Conservation (phyloP, 2,329 filamentous ascomycete genomes). For the Aureobasidium sp. region DNA sequence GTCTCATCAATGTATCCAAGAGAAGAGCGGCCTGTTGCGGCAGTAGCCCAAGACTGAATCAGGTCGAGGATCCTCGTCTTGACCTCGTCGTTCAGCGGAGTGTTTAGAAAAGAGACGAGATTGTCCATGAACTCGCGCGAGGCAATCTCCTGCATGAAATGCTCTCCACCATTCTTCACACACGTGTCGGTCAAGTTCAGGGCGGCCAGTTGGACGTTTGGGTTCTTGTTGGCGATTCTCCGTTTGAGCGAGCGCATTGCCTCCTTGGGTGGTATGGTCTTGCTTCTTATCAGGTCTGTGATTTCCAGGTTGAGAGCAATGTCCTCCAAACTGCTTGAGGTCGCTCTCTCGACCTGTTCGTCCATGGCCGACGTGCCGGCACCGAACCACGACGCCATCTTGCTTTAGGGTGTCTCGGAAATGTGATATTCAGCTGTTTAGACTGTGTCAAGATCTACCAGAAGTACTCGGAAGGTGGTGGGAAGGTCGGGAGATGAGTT, state of each 20-base stretch:
- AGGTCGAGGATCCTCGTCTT: conserved; percentile 85
- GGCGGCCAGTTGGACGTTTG: conserved; percentile 92
- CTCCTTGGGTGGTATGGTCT: conserved; percentile 94
- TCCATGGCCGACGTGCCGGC: conserved; percentile 86
- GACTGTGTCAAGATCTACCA: neutral
- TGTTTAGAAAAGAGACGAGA: conserved; percentile 78
- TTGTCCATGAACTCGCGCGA: conserved; percentile 99
- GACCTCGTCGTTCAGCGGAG: conserved; percentile 76
- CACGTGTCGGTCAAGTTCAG: conserved; percentile 95
- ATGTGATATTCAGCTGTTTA: neutral
- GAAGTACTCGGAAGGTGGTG: neutral
- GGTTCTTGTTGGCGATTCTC: conserved; percentile 94
- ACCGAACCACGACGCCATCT: conserved; percentile 93
- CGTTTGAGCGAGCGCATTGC: conserved; percentile 94
- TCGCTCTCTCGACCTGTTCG: conserved; percentile 94
- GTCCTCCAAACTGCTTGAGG: conserved; percentile 93
- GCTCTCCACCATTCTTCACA: conserved; percentile 93
- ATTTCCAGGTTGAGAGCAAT: conserved; percentile 97
- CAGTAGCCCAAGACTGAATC: conserved; percentile 87
- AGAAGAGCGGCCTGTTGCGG: conserved; percentile 76
- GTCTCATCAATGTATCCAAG: conserved; percentile 82
- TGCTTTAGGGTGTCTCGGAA: conserved; percentile 33
- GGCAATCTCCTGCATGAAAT: conserved; percentile 92
- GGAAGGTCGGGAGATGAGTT: neutral
- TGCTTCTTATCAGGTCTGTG: conserved; percentile 93